A percentile compares a stretch with the other conserved stretches of the same genome.
Evolutionary conservation across 768 basidiomycete genomes (phyloP).

Genomic region (Rhodotorula diobovata): DNA sequence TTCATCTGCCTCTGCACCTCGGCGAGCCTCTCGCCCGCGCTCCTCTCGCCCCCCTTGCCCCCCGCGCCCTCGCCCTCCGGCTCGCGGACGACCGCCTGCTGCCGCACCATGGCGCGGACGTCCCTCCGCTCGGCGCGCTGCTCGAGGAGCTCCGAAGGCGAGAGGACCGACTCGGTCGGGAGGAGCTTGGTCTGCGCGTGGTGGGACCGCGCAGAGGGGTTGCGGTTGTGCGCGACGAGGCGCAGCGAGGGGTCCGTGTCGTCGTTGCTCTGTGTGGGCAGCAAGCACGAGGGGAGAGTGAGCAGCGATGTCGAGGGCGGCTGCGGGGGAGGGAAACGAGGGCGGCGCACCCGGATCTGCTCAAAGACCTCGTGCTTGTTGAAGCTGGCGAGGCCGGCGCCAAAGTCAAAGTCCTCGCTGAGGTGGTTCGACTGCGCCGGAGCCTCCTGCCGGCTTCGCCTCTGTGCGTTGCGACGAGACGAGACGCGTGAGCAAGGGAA

Average conservation of each 20-base stretch:
- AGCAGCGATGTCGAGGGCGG: not conserved
- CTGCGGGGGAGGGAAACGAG: no score
- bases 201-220: not conserved
- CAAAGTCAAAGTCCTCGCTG: constrained; percentile 40
- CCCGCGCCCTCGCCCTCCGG: not conserved
- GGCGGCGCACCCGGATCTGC: constrained; percentile 22
- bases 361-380: constrained; percentile 38
- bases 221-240: constrained; percentile 41
- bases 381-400: constrained; percentile 25
- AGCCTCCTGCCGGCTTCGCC: not conserved
- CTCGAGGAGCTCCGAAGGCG: constrained; percentile 18
- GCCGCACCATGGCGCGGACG: not conserved
- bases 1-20: not conserved
- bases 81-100: not conserved
- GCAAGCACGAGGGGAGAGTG: no score
- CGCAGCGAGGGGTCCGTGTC: constrained; percentile 39
- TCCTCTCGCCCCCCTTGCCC: not conserved
- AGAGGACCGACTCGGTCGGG: constrained; percentile 34
- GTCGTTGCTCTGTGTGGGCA: constrained; percentile 34
- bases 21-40: not conserved
- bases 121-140: constrained; percentile 13
- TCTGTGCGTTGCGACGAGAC: not conserved
- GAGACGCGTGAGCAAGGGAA: not conserved
- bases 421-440: not conserved
- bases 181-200: constrained; percentile 40